These are phyloP conservation scores for Kickxella alabastrina DNA, from an alignment of 192 early-diverging fungal species.

Conservation along the genomic window DNA sequence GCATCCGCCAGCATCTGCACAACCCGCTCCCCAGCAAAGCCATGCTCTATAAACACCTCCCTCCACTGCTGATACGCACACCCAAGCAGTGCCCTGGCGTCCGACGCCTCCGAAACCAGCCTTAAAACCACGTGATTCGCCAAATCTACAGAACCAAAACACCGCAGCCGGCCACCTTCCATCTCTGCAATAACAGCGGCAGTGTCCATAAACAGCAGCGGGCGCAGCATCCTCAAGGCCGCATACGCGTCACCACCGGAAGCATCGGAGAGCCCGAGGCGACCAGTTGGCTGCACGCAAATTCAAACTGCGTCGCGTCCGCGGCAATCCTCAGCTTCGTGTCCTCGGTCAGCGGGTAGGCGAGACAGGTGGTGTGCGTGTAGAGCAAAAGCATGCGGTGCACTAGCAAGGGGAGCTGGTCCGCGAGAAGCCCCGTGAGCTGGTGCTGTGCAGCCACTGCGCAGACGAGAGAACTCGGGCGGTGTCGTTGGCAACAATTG, in stretches of 20 bases:
- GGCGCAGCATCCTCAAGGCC: slow-evolving; percentile 20
- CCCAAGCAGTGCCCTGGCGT: no score
- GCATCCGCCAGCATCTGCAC: no score
- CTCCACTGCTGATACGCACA: no score
- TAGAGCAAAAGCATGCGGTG: slow-evolving; percentile 11
- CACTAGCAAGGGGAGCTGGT: no score
- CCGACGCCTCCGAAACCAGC: slow-evolving; percentile 21
- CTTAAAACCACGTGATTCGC: slow-evolving; percentile 19
- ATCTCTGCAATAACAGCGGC: no score
- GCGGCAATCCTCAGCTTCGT: slow-evolving; percentile 22
- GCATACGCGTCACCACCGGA: slow-evolving; percentile 13
- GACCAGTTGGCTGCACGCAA: slow-evolving; percentile 32
- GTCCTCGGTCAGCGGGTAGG: slow-evolving; percentile 27
- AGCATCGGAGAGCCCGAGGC: not conserved
- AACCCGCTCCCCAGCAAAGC: no score
- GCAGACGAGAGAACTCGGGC: no score
- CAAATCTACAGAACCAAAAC: slow-evolving; percentile 7
- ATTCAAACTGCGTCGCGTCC: slow-evolving; percentile 33
- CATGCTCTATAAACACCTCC: no score
- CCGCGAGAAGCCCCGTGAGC: no score
- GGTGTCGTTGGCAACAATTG: no score
- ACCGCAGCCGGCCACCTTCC: not conserved
- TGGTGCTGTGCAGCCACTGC: no score
- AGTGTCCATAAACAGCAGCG: slow-evolving; percentile 26
- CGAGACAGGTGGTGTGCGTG: slow-evolving; percentile 4